Conservation (phyloP, 345 rosid genomes). For the Adansonia digitata region DNA sequence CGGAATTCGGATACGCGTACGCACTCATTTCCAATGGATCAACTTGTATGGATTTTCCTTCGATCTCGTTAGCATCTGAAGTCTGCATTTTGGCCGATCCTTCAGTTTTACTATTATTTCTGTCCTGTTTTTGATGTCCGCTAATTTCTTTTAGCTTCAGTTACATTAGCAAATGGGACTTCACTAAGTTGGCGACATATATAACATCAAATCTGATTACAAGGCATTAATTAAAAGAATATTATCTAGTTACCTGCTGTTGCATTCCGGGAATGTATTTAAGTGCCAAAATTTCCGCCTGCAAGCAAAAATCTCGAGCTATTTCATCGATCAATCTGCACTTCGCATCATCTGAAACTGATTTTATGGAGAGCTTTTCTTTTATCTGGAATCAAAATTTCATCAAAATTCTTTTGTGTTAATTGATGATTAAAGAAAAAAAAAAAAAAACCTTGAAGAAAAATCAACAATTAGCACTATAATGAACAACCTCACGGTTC, state of each 20-base stretch:
- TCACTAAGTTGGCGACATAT: neutral
- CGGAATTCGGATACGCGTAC: slow-evolving; percentile 5
- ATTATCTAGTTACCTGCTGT: slow-evolving; percentile 30
- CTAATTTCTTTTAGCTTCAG: slow-evolving; percentile 12
- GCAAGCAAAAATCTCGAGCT: slow-evolving; percentile 35
- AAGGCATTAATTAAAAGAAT: neutral
- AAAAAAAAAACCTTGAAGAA: neutral
- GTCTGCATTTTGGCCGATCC: slow-evolving; percentile 5
- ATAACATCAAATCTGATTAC: neutral
- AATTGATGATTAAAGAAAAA: slow-evolving; percentile 5
- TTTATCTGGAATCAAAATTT: slow-evolving; percentile 35
- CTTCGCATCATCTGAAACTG: slow-evolving; percentile 52
- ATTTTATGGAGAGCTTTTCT: slow-evolving; percentile 37
- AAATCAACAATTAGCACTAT: neutral
- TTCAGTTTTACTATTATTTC: neutral
- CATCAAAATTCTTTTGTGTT: neutral
- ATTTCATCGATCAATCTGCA: slow-evolving; percentile 47
- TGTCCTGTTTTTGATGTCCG: slow-evolving; percentile 2
- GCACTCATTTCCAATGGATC: slow-evolving; percentile 17
- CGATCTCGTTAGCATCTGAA: slow-evolving; percentile 14
- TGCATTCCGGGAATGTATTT: slow-evolving; percentile 45
- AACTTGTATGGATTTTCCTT: slow-evolving; percentile 6
- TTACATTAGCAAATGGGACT: neutral
- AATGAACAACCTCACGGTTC: slow-evolving; percentile 49
- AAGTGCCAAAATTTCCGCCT: slow-evolving; percentile 44